phyloP scores from a whole-genome alignment of 176 grass and related monocot species.

The Juncus effusus region DNA sequence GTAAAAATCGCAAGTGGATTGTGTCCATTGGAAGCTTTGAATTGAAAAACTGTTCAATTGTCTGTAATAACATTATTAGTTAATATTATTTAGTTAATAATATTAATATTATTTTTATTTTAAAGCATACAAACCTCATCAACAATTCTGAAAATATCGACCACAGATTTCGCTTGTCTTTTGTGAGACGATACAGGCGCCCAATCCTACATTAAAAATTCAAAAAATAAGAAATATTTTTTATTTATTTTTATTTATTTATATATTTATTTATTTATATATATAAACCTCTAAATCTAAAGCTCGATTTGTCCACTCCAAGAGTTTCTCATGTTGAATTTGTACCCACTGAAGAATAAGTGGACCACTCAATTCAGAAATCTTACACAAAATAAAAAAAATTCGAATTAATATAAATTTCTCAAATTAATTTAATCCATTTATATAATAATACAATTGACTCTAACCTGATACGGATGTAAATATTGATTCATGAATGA shows the following conservation, averaged over 20 bases:
- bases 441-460: neutral
- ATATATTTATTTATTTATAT: constrained; percentile 12
- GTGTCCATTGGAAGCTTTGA: constrained; percentile 61
- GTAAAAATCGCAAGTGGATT: constrained; percentile 71
- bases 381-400: constrained; percentile 14
- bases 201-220: constrained; percentile 49
- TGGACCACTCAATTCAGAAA: constrained; percentile 53
- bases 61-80: constrained; percentile 44
- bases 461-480: constrained; percentile 61
- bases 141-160: constrained; percentile 87
- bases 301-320: constrained; percentile 84
- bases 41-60: constrained; percentile 75
- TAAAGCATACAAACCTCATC: constrained; percentile 56
- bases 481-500: constrained; percentile 45
- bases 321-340: constrained; percentile 75
- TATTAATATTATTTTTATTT: neutral
- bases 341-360: constrained; percentile 91
- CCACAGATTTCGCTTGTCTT: constrained; percentile 63
- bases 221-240: neutral
- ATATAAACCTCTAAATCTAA: constrained; percentile 67
- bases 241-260: neutral
- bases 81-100: constrained; percentile 12
- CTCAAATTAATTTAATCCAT: neutral
- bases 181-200: constrained; percentile 61
- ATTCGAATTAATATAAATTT: constrained; percentile 19